Evolutionary conservation across 805 yeast genomes (phyloP).

Genomic region (Ogataea pignaliae): DNA sequence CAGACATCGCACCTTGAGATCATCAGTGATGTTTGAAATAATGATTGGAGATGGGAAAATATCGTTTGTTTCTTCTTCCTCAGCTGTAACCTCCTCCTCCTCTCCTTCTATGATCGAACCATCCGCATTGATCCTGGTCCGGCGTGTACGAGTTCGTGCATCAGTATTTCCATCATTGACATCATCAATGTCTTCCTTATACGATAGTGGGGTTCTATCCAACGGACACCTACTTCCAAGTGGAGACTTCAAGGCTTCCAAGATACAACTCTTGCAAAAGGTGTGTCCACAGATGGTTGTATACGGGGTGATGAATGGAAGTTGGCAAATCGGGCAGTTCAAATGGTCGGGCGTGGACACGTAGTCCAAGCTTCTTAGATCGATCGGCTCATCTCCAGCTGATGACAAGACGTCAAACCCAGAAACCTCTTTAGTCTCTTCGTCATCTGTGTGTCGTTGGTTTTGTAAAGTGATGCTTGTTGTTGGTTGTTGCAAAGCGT

Average conservation of each 20-base stretch:
- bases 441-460: no score
- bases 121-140: not conserved
- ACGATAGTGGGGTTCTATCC: constrained; percentile 48
- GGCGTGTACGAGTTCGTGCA: not conserved
- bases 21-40: constrained; percentile 57
- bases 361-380: constrained; percentile 23
- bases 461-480: no score
- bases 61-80: constrained; percentile 20
- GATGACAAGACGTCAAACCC: constrained; percentile 11
- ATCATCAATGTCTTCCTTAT: constrained; percentile 7
- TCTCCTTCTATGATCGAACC: not conserved
- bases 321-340: constrained; percentile 63
- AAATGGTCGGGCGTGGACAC: constrained; percentile 27
- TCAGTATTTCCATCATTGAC: constrained; percentile 1
- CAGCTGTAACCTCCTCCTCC: constrained; percentile 4
- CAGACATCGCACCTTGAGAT: constrained; percentile 52
- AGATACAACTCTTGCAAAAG: constrained; percentile 54
- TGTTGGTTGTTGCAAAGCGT: no score
- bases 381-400: constrained; percentile 14
- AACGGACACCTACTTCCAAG: constrained; percentile 49
- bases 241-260: constrained; percentile 38
- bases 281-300: constrained; percentile 68
- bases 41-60: constrained; percentile 52
- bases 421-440: not conserved
- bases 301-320: constrained; percentile 56